Base-by-base conservation (phyloP, 768 basidiomycete genomes). In the Boletales sp. region DNA sequence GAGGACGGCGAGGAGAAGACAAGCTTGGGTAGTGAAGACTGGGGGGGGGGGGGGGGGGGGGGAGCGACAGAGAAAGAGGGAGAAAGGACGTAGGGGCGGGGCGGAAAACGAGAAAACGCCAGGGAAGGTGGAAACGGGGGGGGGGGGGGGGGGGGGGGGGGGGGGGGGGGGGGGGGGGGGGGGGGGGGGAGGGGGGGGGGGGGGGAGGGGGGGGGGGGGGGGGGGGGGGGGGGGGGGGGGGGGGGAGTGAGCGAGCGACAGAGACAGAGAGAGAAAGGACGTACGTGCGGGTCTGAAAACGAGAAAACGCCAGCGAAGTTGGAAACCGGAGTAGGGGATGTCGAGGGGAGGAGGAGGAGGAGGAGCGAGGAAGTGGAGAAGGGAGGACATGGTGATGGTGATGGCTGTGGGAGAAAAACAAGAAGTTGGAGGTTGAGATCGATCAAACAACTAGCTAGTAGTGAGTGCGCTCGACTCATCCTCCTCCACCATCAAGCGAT, bases 21-120 rank as follows among this genome's bases (percentile, higher is more conserved):
- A 73, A 0, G 69, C 76, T 65, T 96, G 94, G 15, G 70, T 72
- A 61, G 82, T 69, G 71, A 94, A 86, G 28, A 81, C 85, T 82
- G 59, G 2, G 46, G 8, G 21, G 41, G 14, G 48, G 36, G 39
- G 11, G 17, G 17, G n/a, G 36, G 21, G 2, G 4, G 4, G 21
- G 2, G 21, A 4, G 21, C 21, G 21, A 21, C 4, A 21, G 21
- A 21, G 21, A 21, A 2, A 4, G 21, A 4, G 21, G 4, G 21
- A 21, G 21, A 21, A 21, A 21, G 21, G 21, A 21, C 21, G 21
- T 21, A 21, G 2, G 21, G 2, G 21, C 21, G 4, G 21, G 21
- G 2, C 21, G 2, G 21, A 21, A 21, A 4, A 21, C 21, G 4
- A 21, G 21, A 21, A 21, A 21, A 21, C 21, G 21, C 21, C 21